Evolutionary conservation across 495 filamentous ascomycete species (phyloP).

Genomic region (Tetracladium setigerum): DNA sequence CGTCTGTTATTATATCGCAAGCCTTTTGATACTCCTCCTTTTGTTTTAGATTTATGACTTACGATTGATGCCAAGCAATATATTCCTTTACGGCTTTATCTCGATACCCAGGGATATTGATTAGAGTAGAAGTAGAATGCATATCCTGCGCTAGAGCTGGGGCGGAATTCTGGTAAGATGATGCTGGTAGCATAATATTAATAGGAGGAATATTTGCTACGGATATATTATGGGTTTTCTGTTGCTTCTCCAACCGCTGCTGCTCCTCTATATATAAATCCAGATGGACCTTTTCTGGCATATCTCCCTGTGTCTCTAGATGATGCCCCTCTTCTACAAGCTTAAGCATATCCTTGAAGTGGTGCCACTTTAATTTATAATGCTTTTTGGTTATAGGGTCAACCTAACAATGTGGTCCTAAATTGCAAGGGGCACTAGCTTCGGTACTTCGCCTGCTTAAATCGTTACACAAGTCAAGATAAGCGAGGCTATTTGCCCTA

Average conservation of each 20-base stretch:
- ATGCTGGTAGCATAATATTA: too few species aligned
- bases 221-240: too few species aligned
- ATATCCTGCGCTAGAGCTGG: too few species aligned
- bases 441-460: not conserved
- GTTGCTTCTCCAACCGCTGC: too few species aligned
- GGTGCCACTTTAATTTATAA: constrained; percentile 4
- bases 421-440: not conserved
- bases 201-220: too few species aligned
- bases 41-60: not conserved
- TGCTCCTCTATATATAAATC: too few species aligned
- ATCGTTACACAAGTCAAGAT: not conserved
- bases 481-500: not conserved
- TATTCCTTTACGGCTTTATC: not conserved
- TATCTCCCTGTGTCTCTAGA: too few species aligned
- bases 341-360: not conserved
- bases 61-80: not conserved
- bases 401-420: constrained; percentile 2
- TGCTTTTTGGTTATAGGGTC: constrained; percentile 4
- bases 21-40: not conserved
- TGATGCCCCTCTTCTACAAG: too few species aligned
- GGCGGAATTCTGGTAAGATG: too few species aligned
- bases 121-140: not conserved
- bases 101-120: not conserved
- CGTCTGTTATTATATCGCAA: not conserved
- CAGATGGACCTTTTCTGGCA: too few species aligned